Evolutionary conservation across 2,329 filamentous ascomycete genomes (phyloP).

Genomic region (Pseudogymnoascus sp.): DNA sequence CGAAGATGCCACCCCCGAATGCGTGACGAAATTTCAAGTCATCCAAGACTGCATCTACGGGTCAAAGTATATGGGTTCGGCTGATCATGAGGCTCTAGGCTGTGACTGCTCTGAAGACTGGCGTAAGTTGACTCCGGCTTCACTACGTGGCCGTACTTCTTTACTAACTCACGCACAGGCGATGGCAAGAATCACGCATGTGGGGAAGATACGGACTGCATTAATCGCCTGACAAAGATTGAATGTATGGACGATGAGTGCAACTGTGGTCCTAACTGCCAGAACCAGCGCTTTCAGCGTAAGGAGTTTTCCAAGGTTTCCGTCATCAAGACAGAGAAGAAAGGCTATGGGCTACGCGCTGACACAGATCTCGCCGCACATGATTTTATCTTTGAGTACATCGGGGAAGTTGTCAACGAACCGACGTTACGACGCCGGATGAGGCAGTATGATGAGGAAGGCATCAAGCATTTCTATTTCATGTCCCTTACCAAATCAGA

Average conservation of each 20-base stretch:
- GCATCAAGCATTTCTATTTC: slow-evolving; percentile 99
- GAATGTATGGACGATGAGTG: slow-evolving; percentile 80
- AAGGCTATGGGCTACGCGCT: slow-evolving; percentile 85
- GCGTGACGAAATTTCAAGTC: slow-evolving; percentile 68
- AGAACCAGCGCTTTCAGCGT: slow-evolving; percentile 90
- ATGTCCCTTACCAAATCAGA: slow-evolving; percentile 97
- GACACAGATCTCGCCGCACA: slow-evolving; percentile 70
- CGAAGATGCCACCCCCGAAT: slow-evolving; percentile 70
- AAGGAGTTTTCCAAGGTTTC: slow-evolving; percentile 86
- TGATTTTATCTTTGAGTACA: slow-evolving; percentile 97
- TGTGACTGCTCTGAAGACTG: slow-evolving; percentile 94
- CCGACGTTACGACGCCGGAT: slow-evolving; percentile 81
- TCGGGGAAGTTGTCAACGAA: slow-evolving; percentile 96
- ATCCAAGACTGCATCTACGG: slow-evolving; percentile 85
- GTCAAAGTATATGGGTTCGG: slow-evolving; percentile 82
- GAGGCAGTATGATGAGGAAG: slow-evolving; percentile 88
- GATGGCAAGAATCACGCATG: slow-evolving; percentile 73
- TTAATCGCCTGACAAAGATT: slow-evolving; percentile 97
- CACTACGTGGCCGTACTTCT: not conserved
- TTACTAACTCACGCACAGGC: slow-evolving; percentile 38
- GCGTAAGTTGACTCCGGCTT: slow-evolving; percentile 56
- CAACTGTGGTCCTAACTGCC: slow-evolving; percentile 79
- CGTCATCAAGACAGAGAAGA: slow-evolving; percentile 97
- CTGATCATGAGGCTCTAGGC: slow-evolving; percentile 83
- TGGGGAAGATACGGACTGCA: slow-evolving; percentile 94